phyloP scores from a whole-genome alignment of 345 rosid genomes.

The Syzygium oleosum region DNA sequence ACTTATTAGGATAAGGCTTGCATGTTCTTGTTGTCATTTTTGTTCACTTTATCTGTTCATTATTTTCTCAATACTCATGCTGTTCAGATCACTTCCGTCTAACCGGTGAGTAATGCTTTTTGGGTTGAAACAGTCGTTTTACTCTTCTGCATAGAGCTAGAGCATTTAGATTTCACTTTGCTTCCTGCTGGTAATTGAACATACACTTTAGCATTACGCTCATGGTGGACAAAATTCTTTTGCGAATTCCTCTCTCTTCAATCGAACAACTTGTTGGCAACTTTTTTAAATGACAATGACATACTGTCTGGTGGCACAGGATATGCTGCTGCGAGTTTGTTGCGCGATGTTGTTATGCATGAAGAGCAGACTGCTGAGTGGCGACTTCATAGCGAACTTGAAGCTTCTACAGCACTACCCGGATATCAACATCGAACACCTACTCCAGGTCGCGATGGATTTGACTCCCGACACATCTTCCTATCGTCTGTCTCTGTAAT shows the following conservation, averaged over 20 bases:
- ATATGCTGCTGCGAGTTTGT: constrained; percentile 62
- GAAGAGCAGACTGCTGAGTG: constrained; percentile 40
- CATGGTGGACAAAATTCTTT: background rate
- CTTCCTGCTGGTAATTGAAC: background rate
- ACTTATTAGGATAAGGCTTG: background rate
- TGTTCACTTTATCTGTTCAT: background rate
- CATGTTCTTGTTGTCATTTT: background rate
- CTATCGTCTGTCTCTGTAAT: constrained; percentile 13
- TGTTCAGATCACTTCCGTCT: background rate
- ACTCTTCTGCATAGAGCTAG: background rate
- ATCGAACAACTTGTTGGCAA: background rate
- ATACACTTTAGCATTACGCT: background rate
- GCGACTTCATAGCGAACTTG: constrained; percentile 59
- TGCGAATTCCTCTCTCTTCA: background rate
- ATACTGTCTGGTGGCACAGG: constrained; percentile 25
- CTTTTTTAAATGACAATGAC: background rate
- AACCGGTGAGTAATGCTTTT: background rate
- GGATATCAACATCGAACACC: constrained; percentile 39
- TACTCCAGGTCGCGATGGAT: constrained; percentile 49
- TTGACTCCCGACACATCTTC: constrained; percentile 42
- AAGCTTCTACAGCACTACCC: constrained; percentile 61
- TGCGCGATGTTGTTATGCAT: constrained; percentile 60
- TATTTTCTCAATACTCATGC: background rate
- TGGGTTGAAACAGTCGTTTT: background rate
- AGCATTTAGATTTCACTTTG: background rate